Evolutionary conservation across 2,329 filamentous ascomycete genomes (phyloP), one percentile per base, ranked within the genome.

Genomic region (Talaromyces sp.): DNA sequence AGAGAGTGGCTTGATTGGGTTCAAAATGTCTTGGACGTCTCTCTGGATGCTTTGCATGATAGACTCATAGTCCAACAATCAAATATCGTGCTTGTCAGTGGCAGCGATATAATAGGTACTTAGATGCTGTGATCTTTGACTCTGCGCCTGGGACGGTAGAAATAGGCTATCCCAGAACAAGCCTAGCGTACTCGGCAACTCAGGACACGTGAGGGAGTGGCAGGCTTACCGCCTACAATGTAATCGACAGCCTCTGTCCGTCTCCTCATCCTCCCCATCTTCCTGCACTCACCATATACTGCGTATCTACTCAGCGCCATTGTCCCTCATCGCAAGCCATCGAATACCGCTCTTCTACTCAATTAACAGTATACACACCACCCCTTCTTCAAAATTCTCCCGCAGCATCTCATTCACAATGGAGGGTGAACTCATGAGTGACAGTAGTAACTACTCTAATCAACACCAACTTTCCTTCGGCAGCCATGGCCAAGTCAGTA

Each of bases 371-470:
- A 14, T 13, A n/a, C 24, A 31, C 9, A 33, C 27, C 35, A 7
- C 4, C 13, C 24, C 3, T 14, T 16, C 35, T 56, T 35, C 22
- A 24, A 14, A 37, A 62, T 27, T 39, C 31, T 16, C 24, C 19
- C 33, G n/a, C 10, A 22, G 19, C 35, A 58, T 19, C 8, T 43
- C 22, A 59, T 48, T 69, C 67, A 70, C 35, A 63, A 78, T 78
- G 76, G 74, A 76, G 68, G 75, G 72, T 67, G 73, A 84, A 84
- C 87, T 85, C 86, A 91, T 85, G 88, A 90, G 79, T 78, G 82
- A 78, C 79, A 85, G 87, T 91, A 90, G 85, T 63, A 63, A 57
- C 87, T 91, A 88, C 85, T 73, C 73, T 76, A 77, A 82, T 78
- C 74, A 78, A 72, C 73, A 86, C 87, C 85, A 87, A 87, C 83